Evolutionary conservation across 805 yeast genomes (phyloP).

Genomic region (Candida rishiriensis): DNA sequence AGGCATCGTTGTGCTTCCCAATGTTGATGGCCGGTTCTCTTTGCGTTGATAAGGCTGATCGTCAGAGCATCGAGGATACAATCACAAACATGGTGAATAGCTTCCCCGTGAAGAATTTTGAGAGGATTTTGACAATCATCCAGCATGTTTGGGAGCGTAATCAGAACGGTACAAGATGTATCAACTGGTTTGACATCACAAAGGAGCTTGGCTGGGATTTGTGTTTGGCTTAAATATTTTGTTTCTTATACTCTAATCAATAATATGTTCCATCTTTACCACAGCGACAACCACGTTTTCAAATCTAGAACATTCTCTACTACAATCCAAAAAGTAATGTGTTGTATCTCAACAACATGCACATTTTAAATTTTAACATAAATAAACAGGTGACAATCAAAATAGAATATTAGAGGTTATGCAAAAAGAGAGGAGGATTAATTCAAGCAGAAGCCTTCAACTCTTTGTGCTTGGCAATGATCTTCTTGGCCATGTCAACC

Average conservation of each 20-base stretch:
- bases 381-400: too few relatives aligned
- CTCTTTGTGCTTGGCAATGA: conserved; percentile 18
- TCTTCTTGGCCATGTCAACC: conserved; percentile 28
- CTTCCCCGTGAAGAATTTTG: conserved; percentile 31
- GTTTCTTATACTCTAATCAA: too few relatives aligned
- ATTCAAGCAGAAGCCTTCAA: not conserved
- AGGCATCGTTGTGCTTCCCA: conserved; percentile 31
- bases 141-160: conserved; percentile 33
- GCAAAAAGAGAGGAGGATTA: too few relatives aligned
- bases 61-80: conserved; percentile 18
- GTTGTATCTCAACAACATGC: too few relatives aligned
- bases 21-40: conserved; percentile 29
- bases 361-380: too few relatives aligned
- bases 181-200: conserved; percentile 35
- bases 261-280: too few relatives aligned
- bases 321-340: too few relatives aligned
- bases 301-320: too few relatives aligned
- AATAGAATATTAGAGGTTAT: too few relatives aligned
- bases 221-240: conserved; percentile 13
- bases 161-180: conserved; percentile 26
- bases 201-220: conserved; percentile 31
- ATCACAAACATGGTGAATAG: conserved; percentile 21
- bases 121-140: conserved; percentile 27
- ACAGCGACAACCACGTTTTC: too few relatives aligned
- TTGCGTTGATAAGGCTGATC: conserved; percentile 17